Evolutionary conservation across 352 stramenopile genomes (phyloP).

Genomic region (Phytophthora pinifolia): DNA sequence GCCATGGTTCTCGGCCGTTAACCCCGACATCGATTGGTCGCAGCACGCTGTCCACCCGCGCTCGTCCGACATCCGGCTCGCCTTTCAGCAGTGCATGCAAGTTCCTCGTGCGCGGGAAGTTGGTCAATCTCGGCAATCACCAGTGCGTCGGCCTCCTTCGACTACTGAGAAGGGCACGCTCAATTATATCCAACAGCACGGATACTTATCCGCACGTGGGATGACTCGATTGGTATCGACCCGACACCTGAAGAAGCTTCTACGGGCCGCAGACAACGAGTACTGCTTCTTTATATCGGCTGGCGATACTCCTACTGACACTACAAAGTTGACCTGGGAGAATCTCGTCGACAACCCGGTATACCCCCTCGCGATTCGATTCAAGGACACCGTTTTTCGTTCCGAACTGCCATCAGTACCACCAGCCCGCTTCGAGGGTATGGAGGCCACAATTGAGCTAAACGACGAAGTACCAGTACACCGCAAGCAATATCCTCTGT

Average conservation of each 20-base stretch:
- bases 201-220: background rate
- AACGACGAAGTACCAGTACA: background rate
- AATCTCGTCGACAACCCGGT: background rate
- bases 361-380: constrained; percentile 3
- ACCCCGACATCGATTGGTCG: constrained; percentile 3
- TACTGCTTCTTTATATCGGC: background rate
- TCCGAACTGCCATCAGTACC: constrained; percentile 8
- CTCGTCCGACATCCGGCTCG: background rate
- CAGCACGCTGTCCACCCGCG: background rate
- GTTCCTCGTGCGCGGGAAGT: background rate
- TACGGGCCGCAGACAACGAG: background rate
- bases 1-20: background rate
- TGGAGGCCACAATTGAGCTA: constrained; percentile 7
- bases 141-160: no score
- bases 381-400: constrained; percentile 1
- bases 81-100: background rate
- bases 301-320: background rate
- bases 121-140: background rate
- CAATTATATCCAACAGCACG: background rate
- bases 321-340: background rate
- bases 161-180: no score
- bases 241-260: background rate
- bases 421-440: background rate
- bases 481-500: background rate
- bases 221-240: background rate